Percentiles rank a stretch among this genome's conserved stretches.
These are phyloP conservation scores for Alternaria alternata DNA, from an alignment of 2,329 filamentous ascomycete species.

Conservation along the genomic window DNA sequence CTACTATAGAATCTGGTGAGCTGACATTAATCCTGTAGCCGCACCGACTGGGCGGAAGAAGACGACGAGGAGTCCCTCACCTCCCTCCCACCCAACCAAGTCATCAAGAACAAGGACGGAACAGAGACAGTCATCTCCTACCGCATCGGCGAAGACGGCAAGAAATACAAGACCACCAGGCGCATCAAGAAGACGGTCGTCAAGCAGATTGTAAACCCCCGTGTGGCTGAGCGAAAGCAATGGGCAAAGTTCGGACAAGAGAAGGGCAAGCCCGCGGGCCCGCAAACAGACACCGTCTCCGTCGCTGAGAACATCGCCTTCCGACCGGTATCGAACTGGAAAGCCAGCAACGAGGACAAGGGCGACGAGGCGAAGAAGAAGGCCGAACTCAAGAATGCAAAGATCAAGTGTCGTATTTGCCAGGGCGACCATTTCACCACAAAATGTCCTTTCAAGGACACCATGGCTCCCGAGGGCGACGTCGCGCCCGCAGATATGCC, in stretches of 20 bases:
- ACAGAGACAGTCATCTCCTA: slow-evolving; percentile 95
- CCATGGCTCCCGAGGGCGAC: slow-evolving; percentile 83
- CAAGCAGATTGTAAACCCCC: slow-evolving; percentile 93
- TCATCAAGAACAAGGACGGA: slow-evolving; percentile 96
- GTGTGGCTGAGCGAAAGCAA: slow-evolving; percentile 90
- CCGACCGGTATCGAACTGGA: slow-evolving; percentile 92
- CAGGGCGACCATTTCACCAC: slow-evolving; percentile 99
- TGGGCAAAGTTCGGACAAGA: slow-evolving; percentile 94
- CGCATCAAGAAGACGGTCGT: slow-evolving; percentile 91
- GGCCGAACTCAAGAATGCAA: slow-evolving; percentile 89
- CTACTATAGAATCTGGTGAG: not conserved
- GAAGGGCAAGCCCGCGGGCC: slow-evolving; percentile 83
- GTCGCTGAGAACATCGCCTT: slow-evolving; percentile 99
- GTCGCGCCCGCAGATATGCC: slow-evolving; percentile 57
- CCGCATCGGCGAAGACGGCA: slow-evolving; percentile 88
- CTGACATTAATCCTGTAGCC: slow-evolving; percentile 49
- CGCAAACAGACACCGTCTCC: slow-evolving; percentile 86
- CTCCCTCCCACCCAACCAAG: slow-evolving; percentile 83
- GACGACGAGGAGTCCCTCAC: slow-evolving; percentile 79
- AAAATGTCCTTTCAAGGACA: slow-evolving; percentile 99
- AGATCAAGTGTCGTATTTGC: slow-evolving; percentile 99
- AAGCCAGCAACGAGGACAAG: slow-evolving; percentile 81
- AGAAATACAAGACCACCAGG: slow-evolving; percentile 96
- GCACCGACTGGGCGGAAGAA: slow-evolving; percentile 88
- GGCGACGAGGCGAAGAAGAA: slow-evolving; percentile 75